Evolutionary conservation across 768 basidiomycete genomes (phyloP).

Genomic region (Trametopsis cervina): DNA sequence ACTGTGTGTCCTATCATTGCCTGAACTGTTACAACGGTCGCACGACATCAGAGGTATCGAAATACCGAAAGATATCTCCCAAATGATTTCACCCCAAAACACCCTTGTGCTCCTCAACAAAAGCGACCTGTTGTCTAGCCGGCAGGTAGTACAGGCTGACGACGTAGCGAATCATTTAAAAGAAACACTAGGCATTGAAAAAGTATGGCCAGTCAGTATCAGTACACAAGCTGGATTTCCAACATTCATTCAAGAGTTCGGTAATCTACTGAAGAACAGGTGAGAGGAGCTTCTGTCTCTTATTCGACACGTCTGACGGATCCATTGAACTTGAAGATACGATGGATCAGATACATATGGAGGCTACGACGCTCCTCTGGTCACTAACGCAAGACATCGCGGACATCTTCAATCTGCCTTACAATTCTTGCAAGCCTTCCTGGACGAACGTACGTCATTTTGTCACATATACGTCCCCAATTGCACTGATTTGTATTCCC

Average conservation of each 20-base stretch:
- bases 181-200: neutral
- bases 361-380: conserved; percentile 41
- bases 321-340: conserved; percentile 8
- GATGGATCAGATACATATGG: neutral
- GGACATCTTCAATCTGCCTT: conserved; percentile 64
- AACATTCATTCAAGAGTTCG: conserved; percentile 55
- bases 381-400: conserved; percentile 78
- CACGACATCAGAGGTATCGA: conserved; percentile 13
- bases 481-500: neutral
- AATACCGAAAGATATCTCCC: conserved; percentile 41
- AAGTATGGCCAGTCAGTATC: conserved; percentile 60
- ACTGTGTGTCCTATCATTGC: conserved; percentile 76
- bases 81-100: conserved; percentile 38
- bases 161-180: neutral
- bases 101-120: conserved; percentile 82
- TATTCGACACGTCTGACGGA: neutral
- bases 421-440: conserved; percentile 55
- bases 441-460: conserved; percentile 33
- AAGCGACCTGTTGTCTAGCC: conserved; percentile 42
- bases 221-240: conserved; percentile 47
- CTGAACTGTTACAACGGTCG: conserved; percentile 28
- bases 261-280: conserved; percentile 41
- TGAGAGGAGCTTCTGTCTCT: conserved; percentile 21
- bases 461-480: no score
- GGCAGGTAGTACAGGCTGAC: neutral